These are phyloP conservation scores for Pythium brassicae DNA, from an alignment of 352 stramenopile species.

Conservation along the genomic window DNA sequence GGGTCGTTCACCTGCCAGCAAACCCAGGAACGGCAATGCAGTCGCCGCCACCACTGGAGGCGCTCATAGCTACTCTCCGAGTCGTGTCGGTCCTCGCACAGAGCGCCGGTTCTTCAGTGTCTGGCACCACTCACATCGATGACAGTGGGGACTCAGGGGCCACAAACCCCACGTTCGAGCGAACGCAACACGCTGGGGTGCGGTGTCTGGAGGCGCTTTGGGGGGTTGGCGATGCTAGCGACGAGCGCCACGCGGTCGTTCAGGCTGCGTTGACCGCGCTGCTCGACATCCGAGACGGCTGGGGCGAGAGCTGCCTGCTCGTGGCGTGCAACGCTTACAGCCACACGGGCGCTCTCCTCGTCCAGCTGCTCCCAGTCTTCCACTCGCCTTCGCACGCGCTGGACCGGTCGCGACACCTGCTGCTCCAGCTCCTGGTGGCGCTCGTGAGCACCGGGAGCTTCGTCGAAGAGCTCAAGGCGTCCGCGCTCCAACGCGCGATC, in stretches of 20 bases:
- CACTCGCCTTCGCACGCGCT: constrained; percentile 12
- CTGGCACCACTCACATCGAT: background rate
- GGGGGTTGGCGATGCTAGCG: background rate
- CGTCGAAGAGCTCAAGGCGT: constrained; percentile 52
- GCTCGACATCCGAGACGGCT: constrained; percentile 12
- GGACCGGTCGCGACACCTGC: constrained; percentile 27
- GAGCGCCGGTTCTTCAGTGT: background rate
- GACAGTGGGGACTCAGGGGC: background rate
- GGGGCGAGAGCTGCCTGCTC: constrained; percentile 13
- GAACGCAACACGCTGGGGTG: background rate
- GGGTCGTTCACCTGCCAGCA: too few relatives aligned
- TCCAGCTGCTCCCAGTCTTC: constrained; percentile 38
- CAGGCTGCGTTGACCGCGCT: constrained; percentile 8
- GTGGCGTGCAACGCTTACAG: constrained; percentile 3
- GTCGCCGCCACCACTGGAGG: background rate
- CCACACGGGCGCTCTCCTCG: constrained; percentile 20
- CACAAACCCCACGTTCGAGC: background rate
- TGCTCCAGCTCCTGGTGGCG: constrained; percentile 50
- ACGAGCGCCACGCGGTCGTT: constrained; percentile 2
- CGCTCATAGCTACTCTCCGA: constrained; percentile 5
- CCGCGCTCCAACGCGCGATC: constrained; percentile 39
- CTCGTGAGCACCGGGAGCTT: constrained; percentile 48
- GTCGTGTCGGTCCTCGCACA: constrained; percentile 6
- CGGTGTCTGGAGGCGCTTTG: constrained; percentile 11
- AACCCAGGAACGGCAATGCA: too few relatives aligned